Percentiles rank a stretch among this genome's conserved stretches.
These are phyloP conservation scores for Rhizopogon vulgaris DNA, from an alignment of 768 basidiomycete species.

Conservation along the genomic window DNA sequence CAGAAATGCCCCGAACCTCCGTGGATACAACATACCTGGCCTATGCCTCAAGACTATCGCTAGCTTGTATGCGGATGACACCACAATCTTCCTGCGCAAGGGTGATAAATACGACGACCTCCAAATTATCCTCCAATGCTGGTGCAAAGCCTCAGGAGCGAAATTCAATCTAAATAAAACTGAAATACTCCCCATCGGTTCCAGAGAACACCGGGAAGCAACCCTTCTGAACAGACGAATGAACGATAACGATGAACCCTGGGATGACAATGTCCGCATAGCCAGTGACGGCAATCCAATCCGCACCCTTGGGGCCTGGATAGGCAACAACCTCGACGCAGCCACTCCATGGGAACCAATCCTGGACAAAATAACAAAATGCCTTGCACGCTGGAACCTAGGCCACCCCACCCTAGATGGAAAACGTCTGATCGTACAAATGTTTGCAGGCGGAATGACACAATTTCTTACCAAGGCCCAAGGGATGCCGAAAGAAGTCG, in stretches of 20 bases:
- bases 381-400: conserved; percentile 17
- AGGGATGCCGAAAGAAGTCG: conserved; percentile 16
- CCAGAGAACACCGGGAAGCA: conserved; percentile 8
- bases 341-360: conserved; percentile 19
- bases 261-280: conserved; percentile 20
- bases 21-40: background rate
- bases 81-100: too few species aligned
- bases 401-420: conserved; percentile 27
- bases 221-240: conserved; percentile 5
- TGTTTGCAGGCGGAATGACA: conserved; percentile 15
- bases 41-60: conserved; percentile 18
- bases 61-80: conserved; percentile 38
- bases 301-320: conserved; percentile 25
- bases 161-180: too few species aligned
- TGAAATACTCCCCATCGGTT: conserved; percentile 14
- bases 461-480: conserved; percentile 21
- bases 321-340: conserved; percentile 23
- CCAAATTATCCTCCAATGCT: too few species aligned
- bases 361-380: conserved; percentile 19
- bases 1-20: too few species aligned
- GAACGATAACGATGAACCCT: background rate
- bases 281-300: conserved; percentile 21
- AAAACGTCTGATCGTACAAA: conserved; percentile 9
- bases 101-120: too few species aligned
- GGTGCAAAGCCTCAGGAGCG: too few species aligned